Base-by-base conservation (phyloP, 2,329 filamentous ascomycete genomes). In the Curvularia sp. region DNA sequence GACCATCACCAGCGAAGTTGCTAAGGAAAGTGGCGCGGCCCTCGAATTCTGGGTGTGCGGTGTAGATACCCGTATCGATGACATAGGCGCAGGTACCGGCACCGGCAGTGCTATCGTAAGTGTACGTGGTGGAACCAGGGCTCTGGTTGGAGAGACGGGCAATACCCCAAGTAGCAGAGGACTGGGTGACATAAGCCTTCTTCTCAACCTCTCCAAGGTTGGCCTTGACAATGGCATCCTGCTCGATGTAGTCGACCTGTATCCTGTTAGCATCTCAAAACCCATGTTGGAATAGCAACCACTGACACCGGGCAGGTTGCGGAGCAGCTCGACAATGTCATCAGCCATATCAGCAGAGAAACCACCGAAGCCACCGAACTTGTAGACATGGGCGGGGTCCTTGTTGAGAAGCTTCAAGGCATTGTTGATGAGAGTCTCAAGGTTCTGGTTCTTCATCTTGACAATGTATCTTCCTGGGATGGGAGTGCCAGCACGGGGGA, bases 41-140 rank as follows among this genome's bases (percentile, higher is more conserved):
- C 59, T 76, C 76, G 25, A 79, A 78, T 34, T 79, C 76, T 8
- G 73, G 52, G 74, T 90, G 88, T 5, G 80, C 79, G 36, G 78
- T 77, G 53, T 78, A 77, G 71, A 90, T 85, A 64, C 88, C 88
- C 5, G 87, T 89, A 74, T 90, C 88, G 39, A 90, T 83, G 23
- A 90, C 77, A 71, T 86, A 90, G 27, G 82, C 83, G 21, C 84
- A 87, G 67, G 76, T 77, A 54, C 65, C 63, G 30, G 65, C 60
- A 54, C 78, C 78, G 39, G 77, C 77, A 58, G 65, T 72, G 63
- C 59, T 65, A 57, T 80, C 78, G 64, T 80, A 80, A 39, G 70
- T 66, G 67, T 80, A 80, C 12, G 70, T 66, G 2, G 66, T 69
- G 21, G 55, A 57, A 23, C 77, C 75, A 6, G 57, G 62, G 49